A percentile compares a stretch with the other conserved stretches of the same genome.
Conservation (phyloP, 129 eudicot genomes). For the Pseudognaphalium luteoalbum region DNA sequence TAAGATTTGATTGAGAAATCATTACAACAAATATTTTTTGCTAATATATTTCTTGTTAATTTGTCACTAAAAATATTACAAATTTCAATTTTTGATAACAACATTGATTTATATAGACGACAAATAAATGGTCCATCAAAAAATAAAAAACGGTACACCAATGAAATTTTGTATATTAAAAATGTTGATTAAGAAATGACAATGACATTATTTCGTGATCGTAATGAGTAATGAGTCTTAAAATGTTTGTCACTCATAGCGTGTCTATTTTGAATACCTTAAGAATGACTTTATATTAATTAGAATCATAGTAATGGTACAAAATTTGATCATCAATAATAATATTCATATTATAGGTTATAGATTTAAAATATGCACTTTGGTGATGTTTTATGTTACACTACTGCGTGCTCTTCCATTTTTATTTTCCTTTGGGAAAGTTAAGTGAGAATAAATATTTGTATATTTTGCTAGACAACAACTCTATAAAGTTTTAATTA, state of each 20-base stretch:
- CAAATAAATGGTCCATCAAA: constrained; percentile 1
- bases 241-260: background rate
- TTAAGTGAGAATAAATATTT: too few relatives aligned
- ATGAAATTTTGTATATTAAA: background rate
- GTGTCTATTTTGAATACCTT: background rate
- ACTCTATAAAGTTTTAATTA: background rate
- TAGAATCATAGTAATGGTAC: background rate
- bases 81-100: background rate
- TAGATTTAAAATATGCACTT: too few relatives aligned
- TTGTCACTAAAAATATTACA: too few relatives aligned
- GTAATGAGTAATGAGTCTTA: constrained; percentile 14
- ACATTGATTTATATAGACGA: background rate
- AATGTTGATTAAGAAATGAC: background rate
- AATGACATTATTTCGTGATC: background rate
- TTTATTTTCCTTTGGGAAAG: too few relatives aligned
- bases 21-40: too few relatives aligned
- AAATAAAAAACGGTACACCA: background rate
- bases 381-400: too few relatives aligned
- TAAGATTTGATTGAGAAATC: background rate
- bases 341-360: too few relatives aligned
- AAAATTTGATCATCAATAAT: too few relatives aligned
- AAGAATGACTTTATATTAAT: background rate
- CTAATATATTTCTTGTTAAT: too few relatives aligned
- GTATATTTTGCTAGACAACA: background rate
- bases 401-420: too few relatives aligned